Conservation (phyloP, 2,329 filamentous ascomycete species). For the Arthrinium phaeospermum region DNA sequence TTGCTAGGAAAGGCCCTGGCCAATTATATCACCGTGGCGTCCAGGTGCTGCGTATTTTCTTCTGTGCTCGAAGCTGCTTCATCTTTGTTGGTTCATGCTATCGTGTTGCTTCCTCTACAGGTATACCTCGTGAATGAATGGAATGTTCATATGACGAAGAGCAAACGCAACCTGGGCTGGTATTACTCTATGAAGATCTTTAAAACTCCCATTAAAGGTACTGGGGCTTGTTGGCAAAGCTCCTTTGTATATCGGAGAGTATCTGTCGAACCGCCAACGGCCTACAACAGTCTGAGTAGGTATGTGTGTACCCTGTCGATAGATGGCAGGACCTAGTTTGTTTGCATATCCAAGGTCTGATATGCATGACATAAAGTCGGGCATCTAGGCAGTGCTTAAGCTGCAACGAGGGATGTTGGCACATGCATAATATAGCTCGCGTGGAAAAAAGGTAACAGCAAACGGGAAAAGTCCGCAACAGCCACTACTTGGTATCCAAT, state of each 20-base stretch:
- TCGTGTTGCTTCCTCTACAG: not conserved
- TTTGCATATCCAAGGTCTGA: not conserved
- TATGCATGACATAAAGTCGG: not conserved
- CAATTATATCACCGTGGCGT: conserved; percentile 9
- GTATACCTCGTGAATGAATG: not conserved
- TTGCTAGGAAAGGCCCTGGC: not conserved
- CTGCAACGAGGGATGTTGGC: not conserved
- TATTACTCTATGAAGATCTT: not conserved
- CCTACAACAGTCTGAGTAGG: not conserved
- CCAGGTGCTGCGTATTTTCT: not conserved
- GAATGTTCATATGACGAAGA: not conserved
- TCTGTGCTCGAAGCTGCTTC: not conserved
- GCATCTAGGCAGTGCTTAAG: not conserved
- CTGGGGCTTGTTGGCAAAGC: too few relatives aligned
- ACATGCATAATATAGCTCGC: not conserved
- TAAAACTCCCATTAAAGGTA: too few relatives aligned
- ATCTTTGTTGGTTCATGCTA: not conserved
- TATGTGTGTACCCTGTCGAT: not conserved
- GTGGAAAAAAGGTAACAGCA: not conserved
- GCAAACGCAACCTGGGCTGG: not conserved
- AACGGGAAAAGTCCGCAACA: not conserved
- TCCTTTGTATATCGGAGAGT: not conserved
- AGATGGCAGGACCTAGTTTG: not conserved
- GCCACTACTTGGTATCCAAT: not conserved
- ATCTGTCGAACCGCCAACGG: not conserved